These are phyloP conservation scores for Raphanus raphanistrum DNA, from an alignment of 345 rosid genomes.

Conservation along the genomic window DNA sequence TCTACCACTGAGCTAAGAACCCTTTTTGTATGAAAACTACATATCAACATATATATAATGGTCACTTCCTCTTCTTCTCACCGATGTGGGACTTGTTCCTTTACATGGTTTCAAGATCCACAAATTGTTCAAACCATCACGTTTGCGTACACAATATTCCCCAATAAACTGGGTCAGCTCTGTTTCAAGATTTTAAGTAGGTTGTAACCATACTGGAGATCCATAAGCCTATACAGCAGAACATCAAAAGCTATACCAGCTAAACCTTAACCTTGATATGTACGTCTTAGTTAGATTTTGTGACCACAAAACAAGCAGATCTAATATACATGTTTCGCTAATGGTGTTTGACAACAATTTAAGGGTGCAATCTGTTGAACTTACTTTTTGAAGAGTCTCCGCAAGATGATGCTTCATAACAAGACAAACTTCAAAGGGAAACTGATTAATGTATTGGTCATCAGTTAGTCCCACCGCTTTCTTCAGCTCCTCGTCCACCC, in stretches of 20 bases:
- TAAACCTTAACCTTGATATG: neutral
- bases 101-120: constrained; percentile 99
- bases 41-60: too few species aligned
- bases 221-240: constrained; percentile 65
- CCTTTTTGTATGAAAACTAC: too few species aligned
- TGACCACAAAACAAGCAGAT: neutral
- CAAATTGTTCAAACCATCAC: constrained; percentile 61
- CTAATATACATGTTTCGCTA: neutral
- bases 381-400: constrained; percentile 79
- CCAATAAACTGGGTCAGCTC: constrained; percentile 82
- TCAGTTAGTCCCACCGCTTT: constrained; percentile 73
- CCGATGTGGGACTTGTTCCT: too few species aligned
- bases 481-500: constrained; percentile 78
- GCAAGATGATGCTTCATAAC: constrained; percentile 99
- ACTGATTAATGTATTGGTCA: constrained; percentile 73
- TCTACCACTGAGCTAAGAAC: too few species aligned
- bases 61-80: too few species aligned
- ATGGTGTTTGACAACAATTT: neutral
- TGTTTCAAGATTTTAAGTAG: constrained; percentile 83
- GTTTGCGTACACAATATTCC: constrained; percentile 63
- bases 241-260: neutral
- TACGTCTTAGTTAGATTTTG: neutral
- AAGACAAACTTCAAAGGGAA: constrained; percentile 90
- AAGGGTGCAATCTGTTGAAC: constrained; percentile 2
- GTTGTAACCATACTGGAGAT: constrained; percentile 82